These are phyloP conservation scores for Chionographis japonica DNA, from an alignment of 106 monocot genomes.

Conservation along the genomic window DNA sequence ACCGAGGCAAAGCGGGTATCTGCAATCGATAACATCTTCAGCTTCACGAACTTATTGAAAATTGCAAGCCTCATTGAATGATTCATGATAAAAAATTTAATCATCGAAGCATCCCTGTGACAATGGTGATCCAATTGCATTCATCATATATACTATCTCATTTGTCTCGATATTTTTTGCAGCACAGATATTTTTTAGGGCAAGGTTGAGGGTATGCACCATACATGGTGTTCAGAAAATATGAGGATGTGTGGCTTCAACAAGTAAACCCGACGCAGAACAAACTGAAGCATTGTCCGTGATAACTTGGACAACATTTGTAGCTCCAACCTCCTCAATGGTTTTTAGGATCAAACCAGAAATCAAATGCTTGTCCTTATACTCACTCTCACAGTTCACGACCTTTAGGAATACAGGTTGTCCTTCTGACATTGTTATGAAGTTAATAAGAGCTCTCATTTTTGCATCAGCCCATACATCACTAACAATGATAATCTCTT, in stretches of 20 bases:
- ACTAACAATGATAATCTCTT: neutral
- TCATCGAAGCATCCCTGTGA: slow-evolving; percentile 6
- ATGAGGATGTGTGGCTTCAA: neutral
- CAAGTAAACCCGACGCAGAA: neutral
- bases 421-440: neutral
- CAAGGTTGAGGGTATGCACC: slow-evolving; percentile 13
- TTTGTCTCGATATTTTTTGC: slow-evolving; percentile 7
- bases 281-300: too few relatives aligned
- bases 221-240: slow-evolving; percentile 18
- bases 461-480: too few relatives aligned
- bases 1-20: slow-evolving; percentile 14
- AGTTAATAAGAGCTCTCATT: slow-evolving; percentile 5
- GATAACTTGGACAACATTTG: too few relatives aligned
- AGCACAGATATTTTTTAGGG: slow-evolving; percentile 12
- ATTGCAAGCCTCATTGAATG: slow-evolving; percentile 9
- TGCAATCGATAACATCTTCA: slow-evolving; percentile 15
- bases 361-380: neutral
- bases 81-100: slow-evolving; percentile 16
- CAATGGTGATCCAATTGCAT: slow-evolving; percentile 6
- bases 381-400: slow-evolving; percentile 9
- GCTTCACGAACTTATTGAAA: slow-evolving; percentile 4
- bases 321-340: neutral
- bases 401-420: neutral
- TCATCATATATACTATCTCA: neutral
- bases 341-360: neutral